A percentile compares a stretch with the other conserved stretches of the same genome.
These are phyloP conservation scores for Antrodiella citrinella DNA, from an alignment of 768 basidiomycete genomes.

Conservation along the genomic window DNA sequence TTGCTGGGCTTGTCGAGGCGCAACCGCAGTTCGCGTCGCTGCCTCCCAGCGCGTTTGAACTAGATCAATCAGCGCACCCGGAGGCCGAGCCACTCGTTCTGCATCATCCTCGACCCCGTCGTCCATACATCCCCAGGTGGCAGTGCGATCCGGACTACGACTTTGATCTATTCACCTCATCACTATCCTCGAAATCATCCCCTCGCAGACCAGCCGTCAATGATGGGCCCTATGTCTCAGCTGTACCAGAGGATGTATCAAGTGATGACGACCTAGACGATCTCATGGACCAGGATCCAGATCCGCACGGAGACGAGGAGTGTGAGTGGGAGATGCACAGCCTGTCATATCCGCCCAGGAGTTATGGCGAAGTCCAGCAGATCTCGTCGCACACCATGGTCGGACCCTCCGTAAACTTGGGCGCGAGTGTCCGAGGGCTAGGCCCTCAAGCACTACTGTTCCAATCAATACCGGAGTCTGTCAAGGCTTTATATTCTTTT, in stretches of 20 bases:
- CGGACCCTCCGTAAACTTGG: background rate
- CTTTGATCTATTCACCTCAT: slow-evolving; percentile 3
- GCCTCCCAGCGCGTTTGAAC: background rate
- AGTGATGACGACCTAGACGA: background rate
- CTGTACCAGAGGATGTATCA: background rate
- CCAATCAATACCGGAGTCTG: slow-evolving; percentile 7
- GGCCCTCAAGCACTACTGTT: slow-evolving; percentile 3
- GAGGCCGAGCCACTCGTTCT: slow-evolving; percentile 1
- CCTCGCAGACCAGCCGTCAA: background rate
- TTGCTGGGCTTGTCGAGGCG: background rate
- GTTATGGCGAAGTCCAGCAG: background rate
- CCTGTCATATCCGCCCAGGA: background rate
- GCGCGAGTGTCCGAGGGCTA: background rate
- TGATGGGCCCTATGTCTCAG: background rate
- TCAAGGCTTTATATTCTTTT: background rate
- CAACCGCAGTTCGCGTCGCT: background rate
- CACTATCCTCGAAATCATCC: background rate
- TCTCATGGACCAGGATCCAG: slow-evolving; percentile 1
- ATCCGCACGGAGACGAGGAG: slow-evolving; percentile 1
- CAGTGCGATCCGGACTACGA: slow-evolving; percentile 10
- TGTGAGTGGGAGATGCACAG: background rate
- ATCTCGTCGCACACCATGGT: background rate
- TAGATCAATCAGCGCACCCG: background rate
- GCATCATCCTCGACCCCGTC: slow-evolving; percentile 9
- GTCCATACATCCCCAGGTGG: slow-evolving; percentile 7